Conservation (phyloP, 495 filamentous ascomycete genomes). For the Penicillium odoratum region DNA sequence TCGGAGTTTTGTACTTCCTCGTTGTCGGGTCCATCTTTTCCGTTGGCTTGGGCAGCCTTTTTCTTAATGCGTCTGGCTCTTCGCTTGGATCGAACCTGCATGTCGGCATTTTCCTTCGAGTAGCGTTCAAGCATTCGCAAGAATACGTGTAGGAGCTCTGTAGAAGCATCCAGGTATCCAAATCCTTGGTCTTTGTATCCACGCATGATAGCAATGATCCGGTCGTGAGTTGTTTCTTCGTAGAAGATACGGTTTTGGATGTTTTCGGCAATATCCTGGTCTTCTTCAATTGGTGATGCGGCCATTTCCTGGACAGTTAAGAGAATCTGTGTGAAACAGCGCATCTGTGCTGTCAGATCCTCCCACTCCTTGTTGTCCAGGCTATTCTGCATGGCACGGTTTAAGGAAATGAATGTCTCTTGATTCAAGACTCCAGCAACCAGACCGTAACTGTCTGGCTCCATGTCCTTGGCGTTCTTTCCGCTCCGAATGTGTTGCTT, state of each 20-base stretch:
- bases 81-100: constrained; percentile 83
- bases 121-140: constrained; percentile 89
- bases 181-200: constrained; percentile 92
- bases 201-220: constrained; percentile 73
- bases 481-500: constrained; percentile 35
- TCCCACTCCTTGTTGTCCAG: constrained; percentile 83
- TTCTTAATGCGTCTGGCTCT: constrained; percentile 70
- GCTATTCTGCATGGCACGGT: constrained; percentile 74
- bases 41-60: constrained; percentile 35
- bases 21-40: constrained; percentile 38
- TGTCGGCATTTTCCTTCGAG: constrained; percentile 88
- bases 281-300: constrained; percentile 79
- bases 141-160: constrained; percentile 89
- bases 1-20: constrained; percentile 64
- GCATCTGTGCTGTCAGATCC: constrained; percentile 83
- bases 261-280: constrained; percentile 98
- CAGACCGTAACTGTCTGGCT: constrained; percentile 77
- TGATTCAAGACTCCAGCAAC: constrained; percentile 89
- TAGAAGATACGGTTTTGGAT: constrained; percentile 97
- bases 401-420: constrained; percentile 85
- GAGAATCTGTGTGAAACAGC: constrained; percentile 76
- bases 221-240: constrained; percentile 90
- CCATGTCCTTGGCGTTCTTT: constrained; percentile 46
- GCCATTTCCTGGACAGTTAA: constrained; percentile 94
- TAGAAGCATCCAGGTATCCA: constrained; percentile 88